A percentile compares a stretch with the other conserved stretches of the same genome.
These are phyloP conservation scores for Penicillium daleae DNA, from an alignment of 495 filamentous ascomycete species.

Conservation along the genomic window DNA sequence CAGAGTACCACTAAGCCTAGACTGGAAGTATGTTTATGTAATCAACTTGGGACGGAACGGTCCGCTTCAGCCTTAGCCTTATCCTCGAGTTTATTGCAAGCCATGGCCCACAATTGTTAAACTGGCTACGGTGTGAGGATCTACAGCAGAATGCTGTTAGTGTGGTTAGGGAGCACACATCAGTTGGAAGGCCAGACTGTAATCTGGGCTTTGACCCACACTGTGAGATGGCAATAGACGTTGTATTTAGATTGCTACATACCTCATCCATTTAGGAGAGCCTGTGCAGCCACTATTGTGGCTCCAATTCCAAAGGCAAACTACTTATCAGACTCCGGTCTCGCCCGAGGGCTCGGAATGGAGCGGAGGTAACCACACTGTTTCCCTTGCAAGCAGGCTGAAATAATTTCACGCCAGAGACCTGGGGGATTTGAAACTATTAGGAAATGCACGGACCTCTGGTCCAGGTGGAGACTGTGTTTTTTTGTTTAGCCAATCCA, in stretches of 20 bases:
- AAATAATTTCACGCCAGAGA: constrained; percentile 5
- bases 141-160: background rate
- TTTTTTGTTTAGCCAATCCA: constrained; percentile 1
- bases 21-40: no score
- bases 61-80: background rate
- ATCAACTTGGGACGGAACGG: background rate
- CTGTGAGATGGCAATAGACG: background rate
- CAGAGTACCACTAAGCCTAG: no score
- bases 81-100: background rate
- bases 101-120: background rate
- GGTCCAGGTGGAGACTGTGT: background rate
- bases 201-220: background rate
- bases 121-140: background rate
- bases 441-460: background rate
- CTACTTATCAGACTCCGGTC: background rate
- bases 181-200: background rate
- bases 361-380: background rate
- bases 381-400: background rate
- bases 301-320: background rate
- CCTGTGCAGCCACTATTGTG: background rate
- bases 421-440: constrained; percentile 1
- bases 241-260: no score
- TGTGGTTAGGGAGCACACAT: background rate
- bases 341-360: background rate
- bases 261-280: background rate